A percentile compares a stretch with the other conserved stretches of the same genome.
phyloP scores from a whole-genome alignment of 2,329 filamentous ascomycete genomes.

The Trichoderma endophyticum region DNA sequence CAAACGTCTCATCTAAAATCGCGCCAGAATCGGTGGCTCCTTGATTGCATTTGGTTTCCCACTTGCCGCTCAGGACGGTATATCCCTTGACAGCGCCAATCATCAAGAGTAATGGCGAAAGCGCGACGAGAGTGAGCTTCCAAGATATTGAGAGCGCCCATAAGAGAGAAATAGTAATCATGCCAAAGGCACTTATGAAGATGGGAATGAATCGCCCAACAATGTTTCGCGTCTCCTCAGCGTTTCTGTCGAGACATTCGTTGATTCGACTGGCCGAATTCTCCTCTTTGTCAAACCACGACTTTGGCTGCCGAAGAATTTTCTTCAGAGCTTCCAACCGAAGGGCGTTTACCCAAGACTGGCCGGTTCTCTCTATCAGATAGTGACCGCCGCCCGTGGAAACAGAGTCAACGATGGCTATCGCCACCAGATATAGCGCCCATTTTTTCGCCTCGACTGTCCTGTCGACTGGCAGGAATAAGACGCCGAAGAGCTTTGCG shows the following conservation, averaged over 20 bases:
- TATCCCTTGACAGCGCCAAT: constrained; percentile 64
- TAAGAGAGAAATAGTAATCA: constrained; percentile 64
- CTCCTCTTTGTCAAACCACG: constrained; percentile 71
- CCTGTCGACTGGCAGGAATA: constrained; percentile 55
- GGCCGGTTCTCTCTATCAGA: constrained; percentile 66
- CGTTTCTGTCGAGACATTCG: constrained; percentile 73
- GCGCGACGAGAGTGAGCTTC: constrained; percentile 74
- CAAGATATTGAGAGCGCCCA: constrained; percentile 77
- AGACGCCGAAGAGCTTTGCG: constrained; percentile 66
- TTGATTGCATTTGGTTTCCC: constrained; percentile 67
- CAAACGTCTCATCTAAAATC: constrained; percentile 67
- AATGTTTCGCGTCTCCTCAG: constrained; percentile 83
- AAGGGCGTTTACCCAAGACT: constrained; percentile 73
- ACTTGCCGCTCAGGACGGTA: constrained; percentile 61
- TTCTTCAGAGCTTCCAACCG: constrained; percentile 64
- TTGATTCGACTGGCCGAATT: constrained; percentile 64
- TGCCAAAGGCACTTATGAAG: constrained; percentile 61
- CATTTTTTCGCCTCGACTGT: constrained; percentile 57
- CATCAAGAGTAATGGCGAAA: constrained; percentile 66
- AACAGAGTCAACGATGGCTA: constrained; percentile 65
- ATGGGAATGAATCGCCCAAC: constrained; percentile 74
- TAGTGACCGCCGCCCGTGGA: constrained; percentile 66
- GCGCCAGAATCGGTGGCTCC: constrained; percentile 58
- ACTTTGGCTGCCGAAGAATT: constrained; percentile 70
- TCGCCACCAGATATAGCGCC: constrained; percentile 64